Evolutionary conservation across 2,329 filamentous ascomycete genomes (phyloP).

Genomic region (Colletotrichum sp.): DNA sequence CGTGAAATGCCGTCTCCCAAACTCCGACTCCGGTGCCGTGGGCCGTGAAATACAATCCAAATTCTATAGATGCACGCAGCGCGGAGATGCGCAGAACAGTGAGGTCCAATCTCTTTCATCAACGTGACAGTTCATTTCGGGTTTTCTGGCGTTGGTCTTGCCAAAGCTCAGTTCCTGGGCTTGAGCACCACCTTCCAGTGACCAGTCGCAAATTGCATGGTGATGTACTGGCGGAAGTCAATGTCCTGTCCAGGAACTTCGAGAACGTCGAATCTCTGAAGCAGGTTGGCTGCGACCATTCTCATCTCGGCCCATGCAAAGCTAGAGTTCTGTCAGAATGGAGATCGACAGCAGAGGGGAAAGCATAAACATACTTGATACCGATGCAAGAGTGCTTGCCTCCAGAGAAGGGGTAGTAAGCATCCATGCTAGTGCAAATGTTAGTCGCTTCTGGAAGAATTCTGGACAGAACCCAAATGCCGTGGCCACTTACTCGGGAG

Average conservation of each 20-base stretch:
- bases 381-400: slow-evolving; percentile 30
- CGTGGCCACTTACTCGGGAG: neutral
- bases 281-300: slow-evolving; percentile 26
- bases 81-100: neutral
- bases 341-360: neutral
- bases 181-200: slow-evolving; percentile 38
- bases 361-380: slow-evolving; percentile 20
- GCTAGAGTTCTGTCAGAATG: neutral
- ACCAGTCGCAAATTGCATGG: slow-evolving; percentile 27
- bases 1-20: neutral
- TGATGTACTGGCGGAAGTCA: slow-evolving; percentile 29
- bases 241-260: slow-evolving; percentile 25
- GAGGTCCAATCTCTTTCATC: neutral
- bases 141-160: too few species aligned
- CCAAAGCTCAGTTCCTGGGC: slow-evolving; percentile 21
- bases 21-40: neutral
- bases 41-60: neutral
- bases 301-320: slow-evolving; percentile 30
- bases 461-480: neutral
- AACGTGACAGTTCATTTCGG: neutral
- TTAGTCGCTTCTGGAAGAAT: neutral
- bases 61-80: neutral
- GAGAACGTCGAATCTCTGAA: slow-evolving; percentile 26
- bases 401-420: slow-evolving; percentile 22
- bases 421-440: slow-evolving; percentile 1